These are phyloP conservation scores for Capsella bursapastoris DNA, from an alignment of 345 rosid species.

Conservation along the genomic window DNA sequence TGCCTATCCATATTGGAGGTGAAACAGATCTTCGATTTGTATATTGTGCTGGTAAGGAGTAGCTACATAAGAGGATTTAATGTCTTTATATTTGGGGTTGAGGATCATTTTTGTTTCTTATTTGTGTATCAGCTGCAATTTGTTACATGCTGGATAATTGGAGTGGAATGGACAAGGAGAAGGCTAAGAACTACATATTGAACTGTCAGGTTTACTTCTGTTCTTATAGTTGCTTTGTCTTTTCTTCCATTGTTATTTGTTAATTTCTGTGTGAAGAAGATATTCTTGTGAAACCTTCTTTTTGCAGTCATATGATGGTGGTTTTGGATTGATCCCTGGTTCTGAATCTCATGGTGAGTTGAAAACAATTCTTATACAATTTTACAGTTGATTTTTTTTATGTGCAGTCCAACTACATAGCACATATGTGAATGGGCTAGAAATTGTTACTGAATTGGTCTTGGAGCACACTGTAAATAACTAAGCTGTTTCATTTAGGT, in stretches of 20 bases:
- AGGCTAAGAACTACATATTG: conserved; percentile 72
- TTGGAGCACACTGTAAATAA: conserved; percentile 2
- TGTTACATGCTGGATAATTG: conserved; percentile 78
- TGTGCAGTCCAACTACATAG: neutral
- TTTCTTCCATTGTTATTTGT: neutral
- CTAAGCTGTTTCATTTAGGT: neutral
- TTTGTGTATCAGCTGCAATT: conserved; percentile 76
- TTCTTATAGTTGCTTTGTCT: conserved; percentile 15
- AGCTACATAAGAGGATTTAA: neutral
- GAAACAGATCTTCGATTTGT: conserved; percentile 88
- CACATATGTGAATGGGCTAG: conserved; percentile 11
- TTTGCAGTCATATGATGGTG: conserved; percentile 94
- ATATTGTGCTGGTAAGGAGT: conserved; percentile 88
- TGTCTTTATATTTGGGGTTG: conserved; percentile 27
- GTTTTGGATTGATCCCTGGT: conserved; percentile 93
- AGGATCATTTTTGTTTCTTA: conserved; percentile 36
- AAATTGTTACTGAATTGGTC: conserved; percentile 4
- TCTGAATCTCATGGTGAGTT: conserved; percentile 97
- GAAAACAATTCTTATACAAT: conserved; percentile 23
- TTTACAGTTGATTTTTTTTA: neutral
- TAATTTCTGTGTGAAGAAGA: conserved; percentile 37
- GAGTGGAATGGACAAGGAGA: conserved; percentile 89
- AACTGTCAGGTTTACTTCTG: conserved; percentile 71
- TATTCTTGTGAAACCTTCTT: conserved; percentile 31
- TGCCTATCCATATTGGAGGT: conserved; percentile 83